Evolutionary conservation across 1,139 yeast genomes (phyloP).

Genomic region (Ogataea hybrid): DNA sequence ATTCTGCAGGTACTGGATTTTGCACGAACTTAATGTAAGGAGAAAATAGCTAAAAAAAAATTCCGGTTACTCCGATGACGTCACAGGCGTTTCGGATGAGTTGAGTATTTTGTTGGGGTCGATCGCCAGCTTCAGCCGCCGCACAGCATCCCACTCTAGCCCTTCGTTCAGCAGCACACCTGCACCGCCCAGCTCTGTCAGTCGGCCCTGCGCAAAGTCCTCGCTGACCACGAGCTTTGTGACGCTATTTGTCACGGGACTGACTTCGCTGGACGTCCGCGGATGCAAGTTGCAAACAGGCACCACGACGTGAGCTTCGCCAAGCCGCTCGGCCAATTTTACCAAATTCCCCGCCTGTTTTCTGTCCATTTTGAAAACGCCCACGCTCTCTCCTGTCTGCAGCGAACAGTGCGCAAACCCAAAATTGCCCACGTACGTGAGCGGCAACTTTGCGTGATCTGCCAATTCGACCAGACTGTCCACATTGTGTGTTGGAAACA

Average conservation of each 20-base stretch:
- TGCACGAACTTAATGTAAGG: not conserved
- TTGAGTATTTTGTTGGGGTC: constrained; percentile 22
- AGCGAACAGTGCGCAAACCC: not conserved
- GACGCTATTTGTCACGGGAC: not conserved
- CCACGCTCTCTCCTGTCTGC: not conserved
- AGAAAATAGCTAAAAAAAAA: not conserved
- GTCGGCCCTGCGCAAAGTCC: constrained; percentile 8
- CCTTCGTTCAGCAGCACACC: not conserved
- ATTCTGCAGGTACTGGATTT: not conserved
- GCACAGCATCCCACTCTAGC: constrained; percentile 8
- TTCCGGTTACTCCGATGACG: not conserved
- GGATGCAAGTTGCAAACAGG: constrained; percentile 2
- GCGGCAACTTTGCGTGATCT: not conserved
- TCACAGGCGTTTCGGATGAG: constrained; percentile 1
- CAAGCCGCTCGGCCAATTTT: constrained; percentile 9
- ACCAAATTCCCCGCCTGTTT: constrained; percentile 12
- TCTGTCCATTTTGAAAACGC: constrained; percentile 1
- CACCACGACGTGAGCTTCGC: not conserved
- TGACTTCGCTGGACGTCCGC: not conserved
- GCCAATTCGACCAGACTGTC: constrained; percentile 9
- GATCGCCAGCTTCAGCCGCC: constrained; percentile 18
- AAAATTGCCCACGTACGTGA: constrained; percentile 5
- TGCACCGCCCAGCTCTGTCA: constrained; percentile 1
- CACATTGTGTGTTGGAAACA: constrained; percentile 22
- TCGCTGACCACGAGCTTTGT: constrained; percentile 9